Conservation (phyloP, 805 yeast genomes). For the Myxozyma vanderwaltii region DNA sequence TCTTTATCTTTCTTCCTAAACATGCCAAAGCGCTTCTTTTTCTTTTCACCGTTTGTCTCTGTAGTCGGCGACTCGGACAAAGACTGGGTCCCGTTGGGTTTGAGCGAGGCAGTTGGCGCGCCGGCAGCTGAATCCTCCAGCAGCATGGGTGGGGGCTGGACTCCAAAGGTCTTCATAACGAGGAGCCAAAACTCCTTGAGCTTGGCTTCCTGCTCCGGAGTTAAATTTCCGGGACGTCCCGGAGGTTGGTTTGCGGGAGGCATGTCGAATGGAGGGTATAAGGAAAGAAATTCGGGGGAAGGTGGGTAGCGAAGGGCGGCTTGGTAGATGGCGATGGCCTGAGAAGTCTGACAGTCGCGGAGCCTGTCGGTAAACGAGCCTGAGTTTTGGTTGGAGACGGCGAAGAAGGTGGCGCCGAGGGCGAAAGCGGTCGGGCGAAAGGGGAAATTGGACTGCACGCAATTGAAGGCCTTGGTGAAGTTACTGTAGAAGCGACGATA, state of each 20-base stretch:
- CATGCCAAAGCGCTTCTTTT: conserved; percentile 36
- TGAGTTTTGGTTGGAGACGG: conserved; percentile 6
- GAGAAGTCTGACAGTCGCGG: conserved; percentile 15
- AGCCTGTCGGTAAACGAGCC: conserved; percentile 9
- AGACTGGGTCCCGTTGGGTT: conserved; percentile 16
- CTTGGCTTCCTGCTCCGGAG: conserved; percentile 44
- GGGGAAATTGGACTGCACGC: not conserved
- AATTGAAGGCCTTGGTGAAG: not conserved
- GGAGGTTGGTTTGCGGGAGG: conserved; percentile 29
- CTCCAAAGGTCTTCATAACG: conserved; percentile 28
- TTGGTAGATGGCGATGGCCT: conserved; percentile 8
- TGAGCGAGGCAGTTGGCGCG: conserved; percentile 4
- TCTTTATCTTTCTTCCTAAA: conserved; percentile 32
- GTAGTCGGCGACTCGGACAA: conserved; percentile 10
- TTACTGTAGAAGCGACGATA: not conserved
- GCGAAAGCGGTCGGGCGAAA: conserved; percentile 5
- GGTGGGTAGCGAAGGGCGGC: conserved; percentile 22
- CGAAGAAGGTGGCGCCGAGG: conserved; percentile 4
- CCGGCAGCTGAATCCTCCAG: conserved; percentile 26
- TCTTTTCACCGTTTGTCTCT: conserved; percentile 18
- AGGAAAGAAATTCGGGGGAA: conserved; percentile 20
- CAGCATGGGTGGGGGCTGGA: conserved; percentile 35
- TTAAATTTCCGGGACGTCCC: conserved; percentile 45
- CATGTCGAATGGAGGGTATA: conserved; percentile 32
- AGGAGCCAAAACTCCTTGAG: conserved; percentile 46